These are phyloP conservation scores for Thielaviopsis populi DNA, from an alignment of 2,329 filamentous ascomycete genomes.

Conservation along the genomic window DNA sequence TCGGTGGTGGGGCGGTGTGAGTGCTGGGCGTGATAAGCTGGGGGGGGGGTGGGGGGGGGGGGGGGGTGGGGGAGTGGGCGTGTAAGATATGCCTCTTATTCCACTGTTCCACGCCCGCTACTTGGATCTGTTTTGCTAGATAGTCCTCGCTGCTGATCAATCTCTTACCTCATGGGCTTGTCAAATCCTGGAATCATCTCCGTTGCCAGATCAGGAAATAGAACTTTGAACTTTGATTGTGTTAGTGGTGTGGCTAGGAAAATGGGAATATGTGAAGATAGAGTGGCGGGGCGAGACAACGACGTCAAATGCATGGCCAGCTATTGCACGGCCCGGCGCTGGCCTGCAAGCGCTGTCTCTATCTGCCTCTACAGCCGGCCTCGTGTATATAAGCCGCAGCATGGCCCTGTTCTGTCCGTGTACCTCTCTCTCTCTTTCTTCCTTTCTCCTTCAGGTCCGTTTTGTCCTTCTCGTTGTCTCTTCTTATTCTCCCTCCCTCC, in stretches of 20 bases:
- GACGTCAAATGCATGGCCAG: not conserved
- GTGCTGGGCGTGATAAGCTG: too few species aligned
- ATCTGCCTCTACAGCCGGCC: not conserved
- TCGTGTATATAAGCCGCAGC: not conserved
- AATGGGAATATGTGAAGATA: not conserved
- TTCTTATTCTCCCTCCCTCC: not conserved
- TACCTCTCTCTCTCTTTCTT: not conserved
- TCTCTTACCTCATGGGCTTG: constrained; percentile 8
- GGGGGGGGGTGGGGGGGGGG: too few species aligned
- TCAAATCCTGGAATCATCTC: not conserved
- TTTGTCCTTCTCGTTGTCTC: not conserved
- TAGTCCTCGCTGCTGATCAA: constrained; percentile 3
- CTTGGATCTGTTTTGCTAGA: not conserved
- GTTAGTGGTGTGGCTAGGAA: not conserved
- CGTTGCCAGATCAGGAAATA: not conserved
- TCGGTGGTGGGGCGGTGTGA: too few species aligned
- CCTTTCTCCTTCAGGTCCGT: constrained; percentile 11
- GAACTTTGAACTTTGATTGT: not conserved
- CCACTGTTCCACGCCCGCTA: not conserved
- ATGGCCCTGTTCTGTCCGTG: too few species aligned
- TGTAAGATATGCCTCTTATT: not conserved
- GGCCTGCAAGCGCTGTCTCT: not conserved
- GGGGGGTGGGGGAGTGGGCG: not conserved
- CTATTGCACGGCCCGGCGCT: not conserved
- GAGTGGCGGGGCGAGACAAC: not conserved